Conservation (phyloP, 108 stramenopile genomes). For the Mediolabrus comicus region DNA sequence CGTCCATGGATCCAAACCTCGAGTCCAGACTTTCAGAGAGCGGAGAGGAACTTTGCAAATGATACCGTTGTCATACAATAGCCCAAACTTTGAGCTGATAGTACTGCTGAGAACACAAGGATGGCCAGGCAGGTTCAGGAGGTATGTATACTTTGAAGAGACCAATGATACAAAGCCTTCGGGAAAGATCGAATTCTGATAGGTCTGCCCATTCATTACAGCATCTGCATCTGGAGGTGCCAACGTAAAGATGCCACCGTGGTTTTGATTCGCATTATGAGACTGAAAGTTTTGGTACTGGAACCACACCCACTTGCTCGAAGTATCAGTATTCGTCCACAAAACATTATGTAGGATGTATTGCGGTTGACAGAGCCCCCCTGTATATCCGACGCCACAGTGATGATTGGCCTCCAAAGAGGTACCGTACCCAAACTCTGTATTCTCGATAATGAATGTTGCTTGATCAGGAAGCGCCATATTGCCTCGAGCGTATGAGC, state of each 20-base stretch:
- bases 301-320: constrained; percentile 20
- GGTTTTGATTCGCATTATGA: constrained; percentile 5
- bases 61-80: constrained; percentile 43
- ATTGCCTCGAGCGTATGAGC: constrained; percentile 43
- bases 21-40: constrained; percentile 47
- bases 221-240: constrained; percentile 40
- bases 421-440: constrained; percentile 36
- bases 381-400: constrained; percentile 59
- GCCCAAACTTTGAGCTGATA: constrained; percentile 25
- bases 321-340: constrained; percentile 18
- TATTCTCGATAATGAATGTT: constrained; percentile 60
- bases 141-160: constrained; percentile 46
- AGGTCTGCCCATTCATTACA: constrained; percentile 18
- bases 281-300: constrained; percentile 6
- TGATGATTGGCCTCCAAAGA: constrained; percentile 62
- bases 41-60: constrained; percentile 54
- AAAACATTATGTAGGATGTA: constrained; percentile 56
- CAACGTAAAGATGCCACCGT: constrained; percentile 54
- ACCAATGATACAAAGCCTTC: constrained; percentile 53
- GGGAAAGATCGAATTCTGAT: constrained; percentile 46
- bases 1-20: constrained; percentile 14
- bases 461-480: constrained; percentile 63
- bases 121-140: constrained; percentile 30
- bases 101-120: constrained; percentile 44
- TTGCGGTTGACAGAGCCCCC: constrained; percentile 51